Conservation (phyloP, 768 basidiomycete species). For the Nevesoporus exiguus region DNA sequence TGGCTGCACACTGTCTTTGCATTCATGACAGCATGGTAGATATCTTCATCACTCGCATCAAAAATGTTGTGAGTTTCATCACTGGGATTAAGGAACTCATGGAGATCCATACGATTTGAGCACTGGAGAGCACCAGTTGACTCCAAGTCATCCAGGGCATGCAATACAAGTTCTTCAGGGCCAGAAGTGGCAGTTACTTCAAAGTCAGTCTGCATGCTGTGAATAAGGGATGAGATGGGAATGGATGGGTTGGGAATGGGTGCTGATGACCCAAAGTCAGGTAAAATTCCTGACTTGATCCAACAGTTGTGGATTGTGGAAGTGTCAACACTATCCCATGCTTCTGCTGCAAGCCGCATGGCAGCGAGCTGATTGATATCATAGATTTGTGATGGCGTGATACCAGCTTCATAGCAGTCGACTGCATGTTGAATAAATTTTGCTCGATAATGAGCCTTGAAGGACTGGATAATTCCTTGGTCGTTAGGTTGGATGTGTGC, state of each 20-base stretch:
- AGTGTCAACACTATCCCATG: not conserved
- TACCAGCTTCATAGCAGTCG: not conserved
- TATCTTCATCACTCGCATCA: too few relatives aligned
- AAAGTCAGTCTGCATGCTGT: not conserved
- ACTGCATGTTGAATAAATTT: not conserved
- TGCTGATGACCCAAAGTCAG: too few relatives aligned
- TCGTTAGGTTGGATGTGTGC: too few relatives aligned
- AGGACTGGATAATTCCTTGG: not conserved
- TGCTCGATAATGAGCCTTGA: not conserved
- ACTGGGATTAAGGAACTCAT: too few relatives aligned
- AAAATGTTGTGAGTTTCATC: not conserved
- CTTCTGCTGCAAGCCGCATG: not conserved
- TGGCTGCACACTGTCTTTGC: too few relatives aligned
- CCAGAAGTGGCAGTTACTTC: not conserved
- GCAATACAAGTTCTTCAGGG: too few relatives aligned
- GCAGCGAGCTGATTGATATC: not conserved
- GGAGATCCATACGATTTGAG: not conserved
- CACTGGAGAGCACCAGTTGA: not conserved
- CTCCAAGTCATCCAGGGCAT: not conserved
- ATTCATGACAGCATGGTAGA: too few relatives aligned
- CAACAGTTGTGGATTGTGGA: not conserved
- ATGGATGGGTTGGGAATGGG: not conserved
- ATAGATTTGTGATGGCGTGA: not conserved
- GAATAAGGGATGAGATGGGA: not conserved
- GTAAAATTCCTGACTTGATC: not conserved